Conservation (phyloP, 345 rosid species). For the Syzygium grande region DNA sequence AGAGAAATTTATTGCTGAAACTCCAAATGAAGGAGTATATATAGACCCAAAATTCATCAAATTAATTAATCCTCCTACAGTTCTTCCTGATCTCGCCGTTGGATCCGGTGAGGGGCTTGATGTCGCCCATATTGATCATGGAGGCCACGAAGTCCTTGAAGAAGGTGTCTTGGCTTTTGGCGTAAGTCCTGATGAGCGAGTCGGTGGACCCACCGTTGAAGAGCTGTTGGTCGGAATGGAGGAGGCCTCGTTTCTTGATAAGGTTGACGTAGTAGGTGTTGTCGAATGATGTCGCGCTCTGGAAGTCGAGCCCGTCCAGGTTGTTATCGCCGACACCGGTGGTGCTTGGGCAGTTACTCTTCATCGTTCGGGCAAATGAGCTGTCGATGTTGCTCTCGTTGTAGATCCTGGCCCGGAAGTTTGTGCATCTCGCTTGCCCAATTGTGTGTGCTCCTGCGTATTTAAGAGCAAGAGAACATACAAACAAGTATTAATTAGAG, state of each 20-base stretch:
- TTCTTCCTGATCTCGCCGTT: constrained; percentile 1
- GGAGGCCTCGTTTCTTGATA: constrained; percentile 40
- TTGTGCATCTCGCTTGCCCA: constrained; percentile 42
- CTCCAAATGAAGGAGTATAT: background rate
- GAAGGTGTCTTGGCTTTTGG: constrained; percentile 21
- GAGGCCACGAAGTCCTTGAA: constrained; percentile 6
- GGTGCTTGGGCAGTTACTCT: constrained; percentile 23
- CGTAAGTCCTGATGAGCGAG: constrained; percentile 26
- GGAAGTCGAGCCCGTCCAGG: constrained; percentile 33
- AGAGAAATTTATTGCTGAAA: background rate
- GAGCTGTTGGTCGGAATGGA: constrained; percentile 34
- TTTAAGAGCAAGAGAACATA: too few relatives aligned
- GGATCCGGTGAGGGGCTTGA: background rate
- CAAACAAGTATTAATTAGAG: too few relatives aligned
- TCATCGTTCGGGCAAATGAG: constrained; percentile 25
- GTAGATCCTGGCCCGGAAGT: constrained; percentile 35
- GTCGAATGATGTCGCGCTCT: constrained; percentile 44
- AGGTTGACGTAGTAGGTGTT: constrained; percentile 43
- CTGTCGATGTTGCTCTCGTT: constrained; percentile 34
- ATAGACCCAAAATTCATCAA: background rate
- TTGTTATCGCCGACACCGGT: constrained; percentile 14
- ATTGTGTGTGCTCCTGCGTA: constrained; percentile 27
- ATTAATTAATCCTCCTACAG: background rate
- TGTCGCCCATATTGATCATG: constrained; percentile 10
- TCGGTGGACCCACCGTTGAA: constrained; percentile 35